Evolutionary conservation across 108 stramenopile genomes (phyloP).

Genomic region (Seminavis robusta): DNA sequence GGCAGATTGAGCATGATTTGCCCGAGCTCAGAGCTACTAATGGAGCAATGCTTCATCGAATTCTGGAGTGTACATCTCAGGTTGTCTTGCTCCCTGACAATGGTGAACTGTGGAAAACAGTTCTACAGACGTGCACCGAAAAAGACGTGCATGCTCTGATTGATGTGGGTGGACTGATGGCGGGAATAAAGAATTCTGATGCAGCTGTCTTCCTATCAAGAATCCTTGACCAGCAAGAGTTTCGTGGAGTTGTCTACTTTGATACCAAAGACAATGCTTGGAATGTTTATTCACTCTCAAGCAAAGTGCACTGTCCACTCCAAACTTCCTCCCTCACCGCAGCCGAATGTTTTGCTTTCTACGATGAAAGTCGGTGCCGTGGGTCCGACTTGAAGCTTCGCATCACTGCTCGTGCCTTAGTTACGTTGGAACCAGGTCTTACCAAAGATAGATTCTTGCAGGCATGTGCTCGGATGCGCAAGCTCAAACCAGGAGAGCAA

Average conservation of each 20-base stretch:
- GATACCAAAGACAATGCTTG: too few species aligned
- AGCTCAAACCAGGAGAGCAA: conserved; percentile 36
- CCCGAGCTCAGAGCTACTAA: conserved; percentile 42
- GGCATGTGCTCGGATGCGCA: conserved; percentile 48
- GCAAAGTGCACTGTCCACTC: too few species aligned
- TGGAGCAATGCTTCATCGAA: conserved; percentile 46
- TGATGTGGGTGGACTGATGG: conserved; percentile 50
- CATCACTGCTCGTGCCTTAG: conserved; percentile 34
- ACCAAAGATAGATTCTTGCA: conserved; percentile 69
- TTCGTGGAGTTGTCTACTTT: too few species aligned
- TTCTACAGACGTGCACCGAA: too few species aligned
- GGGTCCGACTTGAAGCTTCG: conserved; percentile 55
- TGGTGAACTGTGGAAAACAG: too few species aligned
- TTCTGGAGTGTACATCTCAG: conserved; percentile 17
- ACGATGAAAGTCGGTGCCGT: conserved; percentile 58
- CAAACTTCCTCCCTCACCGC: conserved; percentile 40
- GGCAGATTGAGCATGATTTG: too few species aligned
- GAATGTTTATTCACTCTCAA: too few species aligned
- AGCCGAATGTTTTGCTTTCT: conserved; percentile 43
- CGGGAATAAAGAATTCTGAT: too few species aligned
- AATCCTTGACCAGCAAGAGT: too few species aligned
- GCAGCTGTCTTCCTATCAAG: too few species aligned
- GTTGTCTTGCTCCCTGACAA: too few species aligned
- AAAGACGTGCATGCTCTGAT: conserved; percentile 32
- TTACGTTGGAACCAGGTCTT: conserved; percentile 43